Evolutionary conservation across 1,284 basidiomycete genomes (phyloP), one percentile per base, ranked within the genome.

Genomic region (Microstroma glucosiphilum): DNA sequence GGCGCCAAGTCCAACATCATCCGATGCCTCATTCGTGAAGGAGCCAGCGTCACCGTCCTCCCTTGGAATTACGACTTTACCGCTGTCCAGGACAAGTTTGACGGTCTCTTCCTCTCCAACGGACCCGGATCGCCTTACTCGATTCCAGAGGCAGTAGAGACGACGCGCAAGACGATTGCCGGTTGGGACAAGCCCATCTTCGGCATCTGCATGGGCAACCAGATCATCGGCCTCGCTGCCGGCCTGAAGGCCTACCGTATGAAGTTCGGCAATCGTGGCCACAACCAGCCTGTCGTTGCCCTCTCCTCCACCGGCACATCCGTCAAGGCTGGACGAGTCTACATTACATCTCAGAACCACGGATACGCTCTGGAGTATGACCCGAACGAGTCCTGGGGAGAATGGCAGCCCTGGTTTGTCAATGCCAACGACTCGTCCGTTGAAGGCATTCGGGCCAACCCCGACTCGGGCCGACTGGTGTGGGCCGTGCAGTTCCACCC

Each of bases 51-150:
- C 57, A 97, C 94, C 6, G 93, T 98, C 55, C 83, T 98, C 21
- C 94, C 94, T 0, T 98, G 96, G 94, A 87, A 97, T 82, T 94
- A 85, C 80, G 91, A 97, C 82, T 96, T 97, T 83, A 93, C 96
- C 82, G 62, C 68, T 42, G 83, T 96, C 63, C 86, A 91, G 54
- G 90, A 96, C 80, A 85, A 89, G 67, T 98, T 84, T 75, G 94
- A 98, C 78, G 96, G 96, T 8, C 85, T 98, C 19, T 98, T 98
- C 84, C 84, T 98, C 69, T 89, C 90, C 70, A 98, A 98, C 80
- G 94, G 96, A 12, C 94, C 94, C 1, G 94, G 94, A 67, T 92
- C 94, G 80, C 96, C 94, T 26, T 84, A 85, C 71, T 89, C 90
- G 69, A 94, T 92, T 82, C 87, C 88, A 85, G 87, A 91, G 63